These are phyloP conservation scores for Chlorociboria aeruginascens DNA, from an alignment of 495 filamentous ascomycete genomes.

Conservation along the genomic window DNA sequence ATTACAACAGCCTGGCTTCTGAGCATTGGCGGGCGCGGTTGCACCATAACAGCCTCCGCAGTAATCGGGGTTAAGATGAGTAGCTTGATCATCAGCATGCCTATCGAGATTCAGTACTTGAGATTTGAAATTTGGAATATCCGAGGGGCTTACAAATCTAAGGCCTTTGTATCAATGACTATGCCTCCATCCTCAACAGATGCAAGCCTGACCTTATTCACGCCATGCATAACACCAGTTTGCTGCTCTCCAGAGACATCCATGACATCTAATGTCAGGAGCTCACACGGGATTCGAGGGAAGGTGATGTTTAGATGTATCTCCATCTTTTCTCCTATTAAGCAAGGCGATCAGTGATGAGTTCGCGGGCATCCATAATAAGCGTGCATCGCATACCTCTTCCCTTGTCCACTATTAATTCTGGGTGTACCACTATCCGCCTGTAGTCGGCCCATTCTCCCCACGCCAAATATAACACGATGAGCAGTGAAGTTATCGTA, in stretches of 20 bases:
- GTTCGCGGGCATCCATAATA: too few species aligned
- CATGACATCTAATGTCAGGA: constrained; percentile 96
- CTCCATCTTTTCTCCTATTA: constrained; percentile 85
- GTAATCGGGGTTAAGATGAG: constrained; percentile 82
- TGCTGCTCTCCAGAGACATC: constrained; percentile 96
- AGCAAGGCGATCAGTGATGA: constrained; percentile 1
- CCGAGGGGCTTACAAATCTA: constrained; percentile 51
- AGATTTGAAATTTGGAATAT: background rate
- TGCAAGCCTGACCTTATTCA: constrained; percentile 75
- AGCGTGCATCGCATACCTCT: constrained; percentile 47
- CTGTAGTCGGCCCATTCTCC: constrained; percentile 94
- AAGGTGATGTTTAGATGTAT: constrained; percentile 98
- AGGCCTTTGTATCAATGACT: constrained; percentile 60
- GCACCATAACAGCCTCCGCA: constrained; percentile 93
- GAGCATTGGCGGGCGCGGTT: constrained; percentile 50
- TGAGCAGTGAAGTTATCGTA: constrained; percentile 76
- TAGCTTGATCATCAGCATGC: constrained; percentile 49
- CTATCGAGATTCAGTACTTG: constrained; percentile 27
- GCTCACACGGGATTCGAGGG: constrained; percentile 85
- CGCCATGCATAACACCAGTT: constrained; percentile 80
- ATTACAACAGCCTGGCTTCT: constrained; percentile 80
- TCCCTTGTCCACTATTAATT: constrained; percentile 92
- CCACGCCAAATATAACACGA: constrained; percentile 82
- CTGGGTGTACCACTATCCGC: constrained; percentile 73
- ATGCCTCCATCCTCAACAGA: constrained; percentile 59